phyloP scores from a whole-genome alignment of 2,329 filamentous ascomycete genomes.

The Aspergillus flavus region DNA sequence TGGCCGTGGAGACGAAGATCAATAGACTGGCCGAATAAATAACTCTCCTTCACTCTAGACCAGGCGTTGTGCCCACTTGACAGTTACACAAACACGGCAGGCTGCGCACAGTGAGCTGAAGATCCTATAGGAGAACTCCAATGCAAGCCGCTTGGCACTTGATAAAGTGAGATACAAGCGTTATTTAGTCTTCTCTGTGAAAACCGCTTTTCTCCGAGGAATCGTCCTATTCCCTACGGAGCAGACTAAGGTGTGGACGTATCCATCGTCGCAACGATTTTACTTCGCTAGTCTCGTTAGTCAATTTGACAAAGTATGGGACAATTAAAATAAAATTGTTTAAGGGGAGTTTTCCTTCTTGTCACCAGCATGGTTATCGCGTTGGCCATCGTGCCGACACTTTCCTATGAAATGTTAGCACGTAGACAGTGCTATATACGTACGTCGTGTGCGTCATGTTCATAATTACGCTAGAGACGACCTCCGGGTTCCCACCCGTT shows the following conservation, averaged over 20 bases:
- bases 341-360: neutral
- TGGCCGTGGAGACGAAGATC: neutral
- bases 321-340: neutral
- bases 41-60: neutral
- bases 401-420: neutral
- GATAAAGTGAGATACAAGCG: neutral
- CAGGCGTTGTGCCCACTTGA: neutral
- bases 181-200: neutral
- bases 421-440: neutral
- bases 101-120: neutral
- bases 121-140: neutral
- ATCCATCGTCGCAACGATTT: neutral
- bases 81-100: neutral
- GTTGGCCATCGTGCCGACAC: neutral
- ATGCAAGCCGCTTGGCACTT: neutral
- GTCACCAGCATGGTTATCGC: neutral
- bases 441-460: neutral
- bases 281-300: neutral
- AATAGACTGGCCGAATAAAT: neutral
- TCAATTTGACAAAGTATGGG: neutral
- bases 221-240: neutral
- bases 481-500: neutral
- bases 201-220: slow-evolving; percentile 2
- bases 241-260: neutral
- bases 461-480: neutral